phyloP scores from a whole-genome alignment of 768 basidiomycete species.

The Inosperma sp. region DNA sequence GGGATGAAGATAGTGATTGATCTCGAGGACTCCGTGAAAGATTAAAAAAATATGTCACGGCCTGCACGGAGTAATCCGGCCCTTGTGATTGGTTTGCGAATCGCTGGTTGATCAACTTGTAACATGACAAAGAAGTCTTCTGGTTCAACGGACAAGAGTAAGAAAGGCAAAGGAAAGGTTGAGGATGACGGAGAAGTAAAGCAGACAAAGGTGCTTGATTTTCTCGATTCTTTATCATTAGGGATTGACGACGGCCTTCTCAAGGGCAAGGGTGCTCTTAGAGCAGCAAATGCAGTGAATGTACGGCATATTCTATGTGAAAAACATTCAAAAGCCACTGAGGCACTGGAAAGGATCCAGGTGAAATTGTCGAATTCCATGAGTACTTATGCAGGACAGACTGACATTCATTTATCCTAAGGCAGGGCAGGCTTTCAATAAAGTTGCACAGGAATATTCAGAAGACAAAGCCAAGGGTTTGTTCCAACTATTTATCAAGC shows the following conservation, averaged over 20 bases:
- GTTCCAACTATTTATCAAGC: constrained; percentile 3
- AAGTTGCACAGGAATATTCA: constrained; percentile 85
- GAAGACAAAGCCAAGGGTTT: constrained; percentile 87
- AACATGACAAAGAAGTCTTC: constrained; percentile 37
- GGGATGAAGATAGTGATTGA: too few species aligned
- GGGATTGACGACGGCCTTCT: neutral
- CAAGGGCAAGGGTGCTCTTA: constrained; percentile 57
- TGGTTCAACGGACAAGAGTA: constrained; percentile 28
- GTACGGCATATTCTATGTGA: constrained; percentile 88
- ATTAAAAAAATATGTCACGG: too few species aligned
- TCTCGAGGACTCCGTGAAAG: too few species aligned
- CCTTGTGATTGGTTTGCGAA: constrained; percentile 16
- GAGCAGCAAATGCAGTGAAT: constrained; percentile 76
- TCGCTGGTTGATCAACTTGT: neutral
- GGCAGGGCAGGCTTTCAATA: constrained; percentile 81
- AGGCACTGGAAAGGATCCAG: constrained; percentile 77
- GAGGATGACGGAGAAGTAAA: constrained; percentile 37
- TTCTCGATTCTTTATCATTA: neutral
- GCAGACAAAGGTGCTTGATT: constrained; percentile 34
- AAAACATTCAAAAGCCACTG: constrained; percentile 75
- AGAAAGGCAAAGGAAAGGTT: constrained; percentile 41
- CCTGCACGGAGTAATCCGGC: too few species aligned
- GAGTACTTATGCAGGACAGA: neutral
- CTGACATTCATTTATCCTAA: constrained; percentile 17
- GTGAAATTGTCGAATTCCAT: constrained; percentile 39